These are phyloP conservation scores for Arthrobotrys entomopaga DNA, from an alignment of 2,329 filamentous ascomycete species.

Conservation along the genomic window DNA sequence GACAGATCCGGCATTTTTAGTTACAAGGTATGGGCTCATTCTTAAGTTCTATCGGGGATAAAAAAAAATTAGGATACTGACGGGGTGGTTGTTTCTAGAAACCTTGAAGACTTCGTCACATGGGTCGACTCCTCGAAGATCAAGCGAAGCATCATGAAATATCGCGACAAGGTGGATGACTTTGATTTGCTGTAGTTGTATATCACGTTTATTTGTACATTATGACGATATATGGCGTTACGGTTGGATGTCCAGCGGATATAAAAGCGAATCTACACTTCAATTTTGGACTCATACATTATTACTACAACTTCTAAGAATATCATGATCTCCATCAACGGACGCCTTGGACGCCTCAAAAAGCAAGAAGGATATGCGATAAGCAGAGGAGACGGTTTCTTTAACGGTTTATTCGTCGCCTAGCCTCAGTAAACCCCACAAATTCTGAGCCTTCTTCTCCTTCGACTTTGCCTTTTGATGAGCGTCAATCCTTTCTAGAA, in stretches of 20 bases:
- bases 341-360: background rate
- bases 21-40: constrained; percentile 63
- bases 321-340: too few relatives aligned
- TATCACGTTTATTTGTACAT: constrained; percentile 15
- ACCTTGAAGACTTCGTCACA: constrained; percentile 77
- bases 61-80: background rate
- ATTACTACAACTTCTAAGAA: background rate
- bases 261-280: constrained; percentile 33
- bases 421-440: constrained; percentile 35
- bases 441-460: constrained; percentile 23
- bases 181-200: constrained; percentile 70
- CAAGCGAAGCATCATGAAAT: constrained; percentile 75
- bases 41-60: background rate
- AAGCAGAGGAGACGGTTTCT: background rate
- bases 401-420: background rate
- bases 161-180: constrained; percentile 76
- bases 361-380: background rate
- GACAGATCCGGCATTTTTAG: constrained; percentile 73
- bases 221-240: constrained; percentile 32
- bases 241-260: constrained; percentile 16
- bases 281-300: background rate
- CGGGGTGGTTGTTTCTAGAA: constrained; percentile 59
- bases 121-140: constrained; percentile 79
- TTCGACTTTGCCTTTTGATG: constrained; percentile 17
- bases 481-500: constrained; percentile 30